Base-by-base conservation (phyloP, 768 basidiomycete genomes). In the Gelatoporia subvermispora region DNA sequence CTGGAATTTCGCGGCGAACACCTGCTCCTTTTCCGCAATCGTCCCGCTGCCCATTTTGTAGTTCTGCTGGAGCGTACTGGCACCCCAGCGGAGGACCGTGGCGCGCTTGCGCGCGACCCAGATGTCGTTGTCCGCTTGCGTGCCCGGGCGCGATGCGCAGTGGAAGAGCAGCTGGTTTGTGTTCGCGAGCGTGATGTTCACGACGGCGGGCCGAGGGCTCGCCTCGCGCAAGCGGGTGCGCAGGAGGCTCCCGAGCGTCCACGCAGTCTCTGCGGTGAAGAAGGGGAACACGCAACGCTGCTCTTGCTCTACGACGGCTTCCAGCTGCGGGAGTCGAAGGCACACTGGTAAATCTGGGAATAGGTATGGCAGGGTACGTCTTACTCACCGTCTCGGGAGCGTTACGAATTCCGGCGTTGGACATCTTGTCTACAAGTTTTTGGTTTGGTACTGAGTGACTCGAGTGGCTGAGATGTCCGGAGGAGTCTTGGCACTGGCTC, bases 91-190 rank as follows among this genome's bases (percentile, higher is more conserved):
- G 11, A 57, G 56, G 20, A 57, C 56, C 21, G 56, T 52, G 25
- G 52, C 52, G 41, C 56, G 56, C 52, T 57, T 57, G 52, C 56
- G 56, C 37, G 56, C 56, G 28, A 57, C 56, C 56, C 56, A 57
- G 41, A 41, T 49, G 52, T 57, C 56, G 50, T 57, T 57, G 56
- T 57, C 56, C 18, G 56, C 39, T 21, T 39, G 47, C 38, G 56
- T 57, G 41, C 56, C 56, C 22, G 50, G 47, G 38, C 41, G 52
- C 36, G 50, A 47, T 37, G 56, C 47, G 41, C 52, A 53, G 50
- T 57, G 56, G 56, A 57, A 57, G 47, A 57, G 56, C 16, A 57
- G 56, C 48, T 57, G 56, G 31, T 45, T 44, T 48, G 45, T 49
- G 52, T 53, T 53, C 41, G 56, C 56, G 48, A 54, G 56, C 44